Conservation (phyloP, 306 rosid genomes). For the Cucurbita argyrosperma region DNA sequence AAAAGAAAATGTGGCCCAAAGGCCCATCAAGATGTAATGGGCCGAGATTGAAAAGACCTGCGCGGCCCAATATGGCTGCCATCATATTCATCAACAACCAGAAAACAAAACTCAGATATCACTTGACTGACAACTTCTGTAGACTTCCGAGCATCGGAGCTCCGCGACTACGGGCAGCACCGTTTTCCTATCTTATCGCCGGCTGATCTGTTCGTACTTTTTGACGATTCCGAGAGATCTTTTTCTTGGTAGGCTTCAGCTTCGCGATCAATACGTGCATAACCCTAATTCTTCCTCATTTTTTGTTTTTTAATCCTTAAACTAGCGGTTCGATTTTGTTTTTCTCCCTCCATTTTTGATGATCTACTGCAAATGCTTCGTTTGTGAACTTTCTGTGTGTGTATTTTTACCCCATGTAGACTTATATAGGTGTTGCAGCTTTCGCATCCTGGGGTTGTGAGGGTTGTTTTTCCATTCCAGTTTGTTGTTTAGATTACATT, state of each 20-base stretch:
- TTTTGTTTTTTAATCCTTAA: not conserved
- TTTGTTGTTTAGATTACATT: not conserved
- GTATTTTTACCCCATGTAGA: not conserved
- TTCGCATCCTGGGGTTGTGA: not conserved
- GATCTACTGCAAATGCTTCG: not conserved
- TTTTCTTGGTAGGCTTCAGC: not conserved
- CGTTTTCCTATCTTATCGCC: not conserved
- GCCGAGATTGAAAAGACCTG: not conserved
- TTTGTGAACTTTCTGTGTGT: not conserved
- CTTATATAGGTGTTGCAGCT: not conserved
- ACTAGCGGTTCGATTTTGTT: not conserved
- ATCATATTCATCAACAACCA: not conserved
- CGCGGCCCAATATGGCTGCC: not conserved
- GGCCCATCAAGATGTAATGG: not conserved
- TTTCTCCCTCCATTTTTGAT: not conserved
- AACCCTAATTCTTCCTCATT: not conserved
- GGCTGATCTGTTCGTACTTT: not conserved
- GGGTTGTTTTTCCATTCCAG: not conserved
- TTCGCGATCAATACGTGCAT: not conserved
- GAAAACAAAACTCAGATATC: not conserved
- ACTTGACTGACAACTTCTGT: not conserved
- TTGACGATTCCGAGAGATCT: not conserved
- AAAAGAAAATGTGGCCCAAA: not conserved
- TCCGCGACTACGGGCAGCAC: not conserved
- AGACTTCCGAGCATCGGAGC: not conserved